Percentiles rank a stretch among this genome's conserved stretches.
Conservation (phyloP, 2,329 filamentous ascomycete species). For the Paecilomyces niveus region DNA sequence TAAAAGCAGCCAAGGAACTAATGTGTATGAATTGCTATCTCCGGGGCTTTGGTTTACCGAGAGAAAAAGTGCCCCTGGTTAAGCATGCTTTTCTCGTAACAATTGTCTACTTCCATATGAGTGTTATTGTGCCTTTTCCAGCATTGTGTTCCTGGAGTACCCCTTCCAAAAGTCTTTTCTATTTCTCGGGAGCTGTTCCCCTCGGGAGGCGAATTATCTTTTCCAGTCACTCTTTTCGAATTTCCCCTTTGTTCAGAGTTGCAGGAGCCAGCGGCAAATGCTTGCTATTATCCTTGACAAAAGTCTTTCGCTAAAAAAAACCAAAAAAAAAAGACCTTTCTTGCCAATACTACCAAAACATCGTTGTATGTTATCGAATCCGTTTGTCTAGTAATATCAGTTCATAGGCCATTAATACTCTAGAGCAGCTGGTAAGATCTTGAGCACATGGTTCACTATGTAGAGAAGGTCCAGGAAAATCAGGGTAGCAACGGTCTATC, state of each 20-base stretch:
- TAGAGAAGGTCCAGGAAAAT: background rate
- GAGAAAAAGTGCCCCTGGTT: slow-evolving; percentile 4
- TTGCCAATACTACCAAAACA: background rate
- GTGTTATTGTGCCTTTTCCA: background rate
- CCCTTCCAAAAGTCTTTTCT: slow-evolving; percentile 1
- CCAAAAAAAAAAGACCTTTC: background rate
- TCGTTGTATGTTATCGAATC: background rate
- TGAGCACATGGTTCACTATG: background rate
- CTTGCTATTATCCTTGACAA: background rate
- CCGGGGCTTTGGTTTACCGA: slow-evolving; percentile 21
- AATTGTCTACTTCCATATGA: slow-evolving; percentile 3
- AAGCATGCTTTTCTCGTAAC: slow-evolving; percentile 5
- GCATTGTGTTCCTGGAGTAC: slow-evolving; percentile 3
- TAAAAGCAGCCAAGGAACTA: slow-evolving; percentile 7
- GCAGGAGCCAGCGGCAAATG: background rate
- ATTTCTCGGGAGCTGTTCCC: background rate
- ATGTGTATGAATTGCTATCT: slow-evolving; percentile 15
- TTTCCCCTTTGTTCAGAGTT: background rate
- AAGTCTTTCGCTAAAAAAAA: background rate
- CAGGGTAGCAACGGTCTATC: background rate
- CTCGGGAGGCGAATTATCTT: background rate
- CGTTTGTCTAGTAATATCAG: background rate
- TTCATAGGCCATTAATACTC: background rate
- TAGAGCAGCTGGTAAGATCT: background rate
- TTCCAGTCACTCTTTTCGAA: background rate